Conservation (phyloP, 2,329 filamentous ascomycete genomes). For the Phaeosphaeriaceae sp. region DNA sequence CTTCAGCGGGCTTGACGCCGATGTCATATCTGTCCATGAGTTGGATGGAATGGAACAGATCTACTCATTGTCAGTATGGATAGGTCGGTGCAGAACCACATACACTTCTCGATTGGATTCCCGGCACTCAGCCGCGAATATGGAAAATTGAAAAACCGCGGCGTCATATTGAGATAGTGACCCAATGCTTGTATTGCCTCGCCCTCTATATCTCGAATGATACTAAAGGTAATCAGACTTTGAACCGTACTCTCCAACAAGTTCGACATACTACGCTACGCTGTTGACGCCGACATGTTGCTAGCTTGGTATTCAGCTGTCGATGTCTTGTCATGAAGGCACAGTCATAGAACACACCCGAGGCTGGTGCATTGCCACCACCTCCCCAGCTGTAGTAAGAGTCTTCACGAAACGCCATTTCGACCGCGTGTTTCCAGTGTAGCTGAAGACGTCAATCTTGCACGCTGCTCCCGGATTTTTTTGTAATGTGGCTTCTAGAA, state of each 20-base stretch:
- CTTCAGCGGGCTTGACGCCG: constrained; percentile 1
- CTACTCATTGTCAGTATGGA: neutral
- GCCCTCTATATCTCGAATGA: constrained; percentile 9
- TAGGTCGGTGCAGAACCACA: neutral
- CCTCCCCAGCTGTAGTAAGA: neutral
- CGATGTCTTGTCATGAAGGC: neutral
- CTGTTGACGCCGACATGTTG: neutral
- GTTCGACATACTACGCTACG: neutral
- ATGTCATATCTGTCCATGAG: constrained; percentile 7
- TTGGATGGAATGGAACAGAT: constrained; percentile 5
- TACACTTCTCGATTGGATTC: constrained; percentile 1
- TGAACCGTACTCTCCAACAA: neutral
- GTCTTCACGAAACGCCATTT: neutral
- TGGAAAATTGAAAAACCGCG: constrained; percentile 12
- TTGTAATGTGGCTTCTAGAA: constrained; percentile 1
- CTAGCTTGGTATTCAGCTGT: neutral
- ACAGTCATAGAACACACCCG: neutral
- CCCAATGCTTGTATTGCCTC: constrained; percentile 15
- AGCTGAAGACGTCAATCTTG: neutral
- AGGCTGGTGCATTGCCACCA: neutral
- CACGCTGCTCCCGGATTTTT: constrained; percentile 1
- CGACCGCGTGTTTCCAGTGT: neutral
- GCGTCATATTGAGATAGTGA: constrained; percentile 10
- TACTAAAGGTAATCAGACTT: constrained; percentile 2
- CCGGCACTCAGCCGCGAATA: constrained; percentile 1